Evolutionary conservation across 2,329 filamentous ascomycete genomes (phyloP).

Genomic region (Cladosporium halotolerans): DNA sequence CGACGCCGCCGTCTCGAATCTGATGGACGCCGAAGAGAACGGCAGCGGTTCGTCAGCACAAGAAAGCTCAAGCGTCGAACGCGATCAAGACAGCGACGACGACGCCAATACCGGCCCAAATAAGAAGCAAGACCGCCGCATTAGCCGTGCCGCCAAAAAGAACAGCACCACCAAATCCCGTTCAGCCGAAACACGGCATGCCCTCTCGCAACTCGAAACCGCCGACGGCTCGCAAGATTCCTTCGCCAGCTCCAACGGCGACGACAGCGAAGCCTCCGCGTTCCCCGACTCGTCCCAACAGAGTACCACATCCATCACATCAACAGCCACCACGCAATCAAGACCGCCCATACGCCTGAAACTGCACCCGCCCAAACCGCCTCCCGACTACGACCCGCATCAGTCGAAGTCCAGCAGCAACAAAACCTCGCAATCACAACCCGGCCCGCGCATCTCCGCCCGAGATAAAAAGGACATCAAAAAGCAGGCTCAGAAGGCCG

Average conservation of each 20-base stretch:
- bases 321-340: conserved; percentile 7
- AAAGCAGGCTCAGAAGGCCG: conserved; percentile 38
- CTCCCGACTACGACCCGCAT: conserved; percentile 11
- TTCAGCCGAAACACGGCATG: conserved; percentile 24
- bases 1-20: conserved; percentile 45
- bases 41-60: conserved; percentile 38
- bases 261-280: conserved; percentile 27
- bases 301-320: not conserved
- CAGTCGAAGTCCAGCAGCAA: conserved; percentile 9
- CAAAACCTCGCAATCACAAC: conserved; percentile 30
- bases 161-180: conserved; percentile 15
- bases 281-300: conserved; percentile 23
- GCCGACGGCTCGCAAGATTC: conserved; percentile 30
- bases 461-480: conserved; percentile 34
- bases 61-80: conserved; percentile 45
- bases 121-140: conserved; percentile 46
- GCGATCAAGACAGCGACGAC: conserved; percentile 47
- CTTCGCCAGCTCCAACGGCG: conserved; percentile 23
- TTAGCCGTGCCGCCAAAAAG: conserved; percentile 39
- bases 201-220: conserved; percentile 25
- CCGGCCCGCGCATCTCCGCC: conserved; percentile 31
- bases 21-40: conserved; percentile 45
- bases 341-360: conserved; percentile 25
- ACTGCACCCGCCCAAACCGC: conserved; percentile 30
- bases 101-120: conserved; percentile 43